Evolutionary conservation across 805 yeast species (phyloP), one percentile per base, ranked within the genome.

Genomic region (Zygoascus flipseniorum): DNA sequence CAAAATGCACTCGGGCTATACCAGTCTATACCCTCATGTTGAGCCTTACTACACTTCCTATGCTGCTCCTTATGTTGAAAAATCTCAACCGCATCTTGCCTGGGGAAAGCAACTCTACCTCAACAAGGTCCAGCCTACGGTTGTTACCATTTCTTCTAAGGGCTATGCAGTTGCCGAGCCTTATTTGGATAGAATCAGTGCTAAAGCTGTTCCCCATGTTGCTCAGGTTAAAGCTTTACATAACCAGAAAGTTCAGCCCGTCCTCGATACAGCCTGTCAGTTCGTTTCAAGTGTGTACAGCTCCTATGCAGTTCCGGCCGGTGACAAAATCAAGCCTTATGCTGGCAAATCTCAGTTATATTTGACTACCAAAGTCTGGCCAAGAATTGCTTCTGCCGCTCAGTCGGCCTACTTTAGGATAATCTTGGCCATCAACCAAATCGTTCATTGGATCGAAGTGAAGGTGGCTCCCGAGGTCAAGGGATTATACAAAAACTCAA

Each of bases 1-100:
- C 6, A 61, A 62, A 1, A 43, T 60, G 14, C 60, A 60, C 43
- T n/a, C 47, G 14, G 59, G 43, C 5, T 58, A 55, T 47, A 57
- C 50, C 41, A 31, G n/a, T 11, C 11, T 56, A 16, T 41, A 35
- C 18, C 62, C 63, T 5, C 44, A 58, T 44, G 55, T 57, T 14
- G 43, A 41, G 31, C 65, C 64, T 14, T 43, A 47, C 5, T 55
- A 60, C 43, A 48, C 53, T 11, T 32, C 44, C 3, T 50, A 55
- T 32, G 51, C 54, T 28, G 41, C 51, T 2, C 57, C 59, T 5
- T 50, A 45, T 39, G 56, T 56, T 13, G 54, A 51, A n/a, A 19
- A 11, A 5, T 49, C 50, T 3, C 42, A 41, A 26, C 60, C 63
- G 0, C 52, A 56, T 35, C 51, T 53, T 23, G 44, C 28, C 4